Base-by-base conservation (phyloP, 208 protist genomes). In the Trypanosoma grayi region DNA sequence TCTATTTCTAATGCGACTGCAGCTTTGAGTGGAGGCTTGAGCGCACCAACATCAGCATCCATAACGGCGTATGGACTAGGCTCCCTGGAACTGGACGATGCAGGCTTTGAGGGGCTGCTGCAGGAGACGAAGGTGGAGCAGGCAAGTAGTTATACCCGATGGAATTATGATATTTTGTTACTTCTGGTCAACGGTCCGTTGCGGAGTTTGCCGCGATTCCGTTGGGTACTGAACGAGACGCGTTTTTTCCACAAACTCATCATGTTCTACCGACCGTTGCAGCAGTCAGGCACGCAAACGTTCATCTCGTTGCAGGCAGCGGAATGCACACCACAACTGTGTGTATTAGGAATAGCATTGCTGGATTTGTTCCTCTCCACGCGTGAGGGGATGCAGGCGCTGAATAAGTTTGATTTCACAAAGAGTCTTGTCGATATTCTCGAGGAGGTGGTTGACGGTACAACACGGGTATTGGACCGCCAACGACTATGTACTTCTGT, bases 171-270 rank as follows among this genome's bases (percentile, higher is more conserved):
- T 57, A 60, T 87, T 10, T 60, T 95, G 22, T 69, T 85, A 18
- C 51, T 85, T n/a, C 74, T 95, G 14, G 61, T 92, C 54, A 83
- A 95, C 65, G 85, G 85, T 10, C 83, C 83, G 25, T 61, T 92
- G 37, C 75, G 75, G 50, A 70, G 77, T 53, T 36, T 71, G 20
- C 63, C 58, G 25, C 75, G 83, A 36, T 77, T 95, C 52, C 58
- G 41, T 5, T 77, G 64, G 64, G 56, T 66, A 6, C 74, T 79
- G 16, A 62, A 60, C 6, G 71, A 75, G 9, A 79, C 63, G 16
- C 39, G 60, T 34, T 67, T 91, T 46, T 55, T 95, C 25, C 70
- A 81, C 41, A 68, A 66, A 16, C 70, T 95, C 34, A 67, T 92
- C 28, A 60, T 71, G 34, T 95, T 92, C 72, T 95, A 85, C 75